Evolutionary conservation across 768 basidiomycete genomes (phyloP).

Genomic region (Pholiota conissans): DNA sequence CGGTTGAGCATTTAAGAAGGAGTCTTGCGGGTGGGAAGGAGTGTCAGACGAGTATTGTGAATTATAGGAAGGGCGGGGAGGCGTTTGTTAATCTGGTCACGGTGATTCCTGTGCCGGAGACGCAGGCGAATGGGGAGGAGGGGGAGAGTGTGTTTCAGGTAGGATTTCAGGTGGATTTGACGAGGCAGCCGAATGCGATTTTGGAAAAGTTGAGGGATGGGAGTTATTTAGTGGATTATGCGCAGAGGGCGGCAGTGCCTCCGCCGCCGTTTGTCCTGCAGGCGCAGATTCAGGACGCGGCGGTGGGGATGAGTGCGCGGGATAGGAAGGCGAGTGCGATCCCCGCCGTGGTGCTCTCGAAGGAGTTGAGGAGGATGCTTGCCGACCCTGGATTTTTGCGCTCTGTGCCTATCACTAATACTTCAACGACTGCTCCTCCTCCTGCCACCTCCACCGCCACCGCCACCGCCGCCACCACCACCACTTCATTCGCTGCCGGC

Average conservation of each 20-base stretch:
- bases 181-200: slow-evolving; percentile 83
- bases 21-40: slow-evolving; percentile 75
- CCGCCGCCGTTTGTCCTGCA: slow-evolving; percentile 1
- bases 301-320: neutral
- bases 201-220: slow-evolving; percentile 79
- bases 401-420: slow-evolving; percentile 45
- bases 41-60: slow-evolving; percentile 84
- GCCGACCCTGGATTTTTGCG: slow-evolving; percentile 46
- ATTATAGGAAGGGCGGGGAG: slow-evolving; percentile 82
- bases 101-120: slow-evolving; percentile 79
- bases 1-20: slow-evolving; percentile 63
- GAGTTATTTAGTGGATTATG: slow-evolving; percentile 70
- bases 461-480: slow-evolving; percentile 20
- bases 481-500: too few species aligned
- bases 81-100: slow-evolving; percentile 93
- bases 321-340: slow-evolving; percentile 32
- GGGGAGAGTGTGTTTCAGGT: slow-evolving; percentile 86
- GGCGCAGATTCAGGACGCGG: neutral
- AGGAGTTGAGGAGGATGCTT: slow-evolving; percentile 51
- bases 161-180: slow-evolving; percentile 95
- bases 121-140: slow-evolving; percentile 48
- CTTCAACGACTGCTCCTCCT: too few species aligned
- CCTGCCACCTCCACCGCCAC: slow-evolving; percentile 32
- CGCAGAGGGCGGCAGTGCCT: slow-evolving; percentile 5
- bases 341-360: slow-evolving; percentile 43